A percentile compares a stretch with the other conserved stretches of the same genome.
These are phyloP conservation scores for Xylaria sp. DNA, from an alignment of 495 filamentous ascomycete genomes.

Conservation along the genomic window DNA sequence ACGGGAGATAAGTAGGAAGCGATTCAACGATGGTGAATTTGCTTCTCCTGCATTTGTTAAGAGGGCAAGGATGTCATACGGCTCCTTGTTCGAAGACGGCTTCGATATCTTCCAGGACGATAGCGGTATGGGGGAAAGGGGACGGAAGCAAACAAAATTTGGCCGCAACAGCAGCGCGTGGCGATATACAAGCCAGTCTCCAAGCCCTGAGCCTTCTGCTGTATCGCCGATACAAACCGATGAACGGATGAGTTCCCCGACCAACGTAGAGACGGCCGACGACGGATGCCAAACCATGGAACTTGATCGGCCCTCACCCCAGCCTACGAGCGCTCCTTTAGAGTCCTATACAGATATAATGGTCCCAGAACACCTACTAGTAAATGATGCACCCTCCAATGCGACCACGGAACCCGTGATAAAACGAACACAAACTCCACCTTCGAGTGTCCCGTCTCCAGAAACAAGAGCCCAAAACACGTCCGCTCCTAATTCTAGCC, in stretches of 20 bases:
- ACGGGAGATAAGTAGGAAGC: conserved; percentile 22
- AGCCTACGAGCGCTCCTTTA: neutral
- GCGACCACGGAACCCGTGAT: neutral
- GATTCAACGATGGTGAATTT: conserved; percentile 55
- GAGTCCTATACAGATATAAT: neutral
- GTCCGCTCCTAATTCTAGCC: neutral
- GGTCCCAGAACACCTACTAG: neutral
- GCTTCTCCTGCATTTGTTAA: conserved; percentile 81
- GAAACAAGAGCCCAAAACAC: neutral
- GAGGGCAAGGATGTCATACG: conserved; percentile 65
- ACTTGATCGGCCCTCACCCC: conserved; percentile 39
- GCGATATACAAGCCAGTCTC: conserved; percentile 72
- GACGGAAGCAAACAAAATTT: conserved; percentile 77
- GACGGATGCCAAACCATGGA: conserved; percentile 58
- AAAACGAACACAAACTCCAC: neutral
- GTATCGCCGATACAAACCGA: conserved; percentile 31
- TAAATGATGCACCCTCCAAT: neutral
- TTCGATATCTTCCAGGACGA: conserved; percentile 76
- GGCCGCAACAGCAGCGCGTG: conserved; percentile 70
- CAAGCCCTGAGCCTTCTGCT: conserved; percentile 64
- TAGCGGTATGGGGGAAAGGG: conserved; percentile 68
- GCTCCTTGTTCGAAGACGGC: conserved; percentile 61
- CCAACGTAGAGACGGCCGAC: conserved; percentile 46
- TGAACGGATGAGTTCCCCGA: conserved; percentile 19
- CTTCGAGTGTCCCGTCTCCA: neutral